phyloP scores from a whole-genome alignment of 331 rosid species.

The Quercus tomentella region DNA sequence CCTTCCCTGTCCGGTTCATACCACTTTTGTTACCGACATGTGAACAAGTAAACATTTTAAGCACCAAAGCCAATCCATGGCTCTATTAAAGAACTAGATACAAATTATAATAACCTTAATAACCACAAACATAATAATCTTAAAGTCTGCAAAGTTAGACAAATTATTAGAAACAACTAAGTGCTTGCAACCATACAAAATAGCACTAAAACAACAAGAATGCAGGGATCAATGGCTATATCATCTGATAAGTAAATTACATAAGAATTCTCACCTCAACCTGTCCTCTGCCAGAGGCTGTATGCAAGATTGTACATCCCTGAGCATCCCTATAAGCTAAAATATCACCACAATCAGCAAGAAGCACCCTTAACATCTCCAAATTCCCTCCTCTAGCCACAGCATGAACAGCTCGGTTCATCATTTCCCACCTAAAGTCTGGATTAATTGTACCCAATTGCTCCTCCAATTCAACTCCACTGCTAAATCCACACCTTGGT shows the following conservation, averaged over 20 bases:
- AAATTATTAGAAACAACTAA: neutral
- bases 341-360: slow-evolving; percentile 36
- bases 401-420: slow-evolving; percentile 75
- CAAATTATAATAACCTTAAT: neutral
- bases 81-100: neutral
- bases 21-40: neutral
- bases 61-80: neutral
- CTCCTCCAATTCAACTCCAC: slow-evolving; percentile 36
- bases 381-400: slow-evolving; percentile 88
- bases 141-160: neutral
- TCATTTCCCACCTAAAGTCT: slow-evolving; percentile 60
- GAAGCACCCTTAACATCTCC: slow-evolving; percentile 60
- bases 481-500: slow-evolving; percentile 26
- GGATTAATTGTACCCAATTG: slow-evolving; percentile 23
- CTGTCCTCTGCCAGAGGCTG: slow-evolving; percentile 87
- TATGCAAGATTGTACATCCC: slow-evolving; percentile 67
- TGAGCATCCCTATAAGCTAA: slow-evolving; percentile 55
- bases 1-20: neutral
- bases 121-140: neutral
- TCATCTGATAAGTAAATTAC: neutral
- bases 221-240: neutral
- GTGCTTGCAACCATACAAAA: neutral
- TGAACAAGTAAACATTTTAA: neutral
- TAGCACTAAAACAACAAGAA: neutral
- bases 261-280: slow-evolving; percentile 51